Base-by-base conservation (phyloP, 2,329 filamentous ascomycete genomes). In the Eurotiales sp. region DNA sequence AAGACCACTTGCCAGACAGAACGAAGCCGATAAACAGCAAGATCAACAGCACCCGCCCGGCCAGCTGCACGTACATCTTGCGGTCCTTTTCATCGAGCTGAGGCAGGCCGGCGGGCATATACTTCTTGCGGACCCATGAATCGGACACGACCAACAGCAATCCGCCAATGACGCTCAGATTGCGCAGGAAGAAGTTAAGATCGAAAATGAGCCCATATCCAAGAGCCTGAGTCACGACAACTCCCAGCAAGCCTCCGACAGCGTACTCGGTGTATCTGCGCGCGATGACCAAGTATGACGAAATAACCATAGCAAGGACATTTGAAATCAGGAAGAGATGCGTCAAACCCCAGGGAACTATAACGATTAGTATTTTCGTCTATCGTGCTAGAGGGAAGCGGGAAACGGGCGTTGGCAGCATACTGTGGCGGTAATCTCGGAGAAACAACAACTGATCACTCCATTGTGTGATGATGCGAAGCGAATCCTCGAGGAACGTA, bases 21-120 rank as follows among this genome's bases (percentile, higher is more conserved):
- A 99, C 87, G 66, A 99, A 99, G 54, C 93, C 93, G 59, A 96
- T 72, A 72, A 99, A 99, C 61, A 99, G 81, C 82, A 99, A 96
- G 75, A 99, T 97, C 63, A 99, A 80, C 59, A 99, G 80, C 30
- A 99, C 89, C 61, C 93, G 86, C 30, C 93, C 93, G 59, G 93
- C 93, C 56, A 99, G 86, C 82, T 97, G 93, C 76, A 99, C 95
- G 80, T 99, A 99, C 92, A 97, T 97, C 82, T 97, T 99, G 75
- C 91, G 88, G 72, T 99, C 93, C 84, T 97, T 97, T 80, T 99
- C 93, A 69, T 97, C 93, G 48, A 99, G 82, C 72, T 89, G 84
- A 44, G 93, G 93, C 48, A 99, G 81, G 43, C 93, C 93, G 43
- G 93, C 93, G 56, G 96, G 96, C 3, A 91, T 92, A 77, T 96